phyloP scores from a whole-genome alignment of 2,329 filamentous ascomycete species.

The Metarhizium rileyi region DNA sequence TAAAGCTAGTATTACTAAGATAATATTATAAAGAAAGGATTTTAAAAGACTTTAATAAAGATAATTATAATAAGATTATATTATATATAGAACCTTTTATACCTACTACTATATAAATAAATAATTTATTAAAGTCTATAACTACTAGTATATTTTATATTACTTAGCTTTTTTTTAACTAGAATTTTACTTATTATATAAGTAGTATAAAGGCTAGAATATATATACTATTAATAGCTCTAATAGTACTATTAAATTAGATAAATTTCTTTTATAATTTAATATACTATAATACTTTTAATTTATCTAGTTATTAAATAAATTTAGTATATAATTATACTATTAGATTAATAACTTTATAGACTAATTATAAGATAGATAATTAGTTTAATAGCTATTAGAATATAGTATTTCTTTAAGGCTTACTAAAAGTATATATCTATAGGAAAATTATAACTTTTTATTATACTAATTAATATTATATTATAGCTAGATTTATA shows the following conservation, averaged over 20 bases:
- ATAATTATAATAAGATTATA: not conserved
- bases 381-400: no score
- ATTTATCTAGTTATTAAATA: no score
- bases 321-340: no score
- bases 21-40: not conserved
- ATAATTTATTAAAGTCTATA: not conserved
- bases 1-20: not conserved
- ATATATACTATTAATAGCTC: no score
- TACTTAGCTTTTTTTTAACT: not conserved
- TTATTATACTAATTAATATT: no score
- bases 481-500: no score
- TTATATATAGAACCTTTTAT: not conserved
- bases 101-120: not conserved
- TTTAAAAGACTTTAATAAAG: not conserved
- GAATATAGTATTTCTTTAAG: no score
- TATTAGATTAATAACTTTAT: no score
- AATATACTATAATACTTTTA: not conserved
- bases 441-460: no score
- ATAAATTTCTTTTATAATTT: not conserved
- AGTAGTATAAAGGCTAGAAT: not conserved
- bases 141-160: not conserved
- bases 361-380: no score
- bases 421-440: no score
- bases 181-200: not conserved
- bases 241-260: not conserved